Base-by-base conservation (phyloP, 805 yeast genomes). In the Clavispora asparagi region DNA sequence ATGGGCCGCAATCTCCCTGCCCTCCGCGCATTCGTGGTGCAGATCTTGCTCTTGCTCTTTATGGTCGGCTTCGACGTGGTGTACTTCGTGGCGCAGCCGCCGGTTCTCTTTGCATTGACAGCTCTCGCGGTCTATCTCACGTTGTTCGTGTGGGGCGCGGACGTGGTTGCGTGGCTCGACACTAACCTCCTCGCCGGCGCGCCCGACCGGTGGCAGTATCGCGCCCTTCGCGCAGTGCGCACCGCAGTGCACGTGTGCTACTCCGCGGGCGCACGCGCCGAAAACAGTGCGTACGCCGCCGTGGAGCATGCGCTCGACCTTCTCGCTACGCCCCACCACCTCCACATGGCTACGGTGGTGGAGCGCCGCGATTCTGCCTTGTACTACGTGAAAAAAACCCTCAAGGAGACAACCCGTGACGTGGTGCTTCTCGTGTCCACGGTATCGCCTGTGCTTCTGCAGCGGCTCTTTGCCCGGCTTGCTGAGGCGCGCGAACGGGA, bases 91-190 rank as follows among this genome's bases (percentile, higher is more conserved):
- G 39, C 33, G 28, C 42, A 40, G 17, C 45, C 50, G 16, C 31
- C 44, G 2, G 43, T 48, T 7, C 36, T 52, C 32, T 35, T 31
- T 13, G 29, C 47, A 1, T 35, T 53, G 32, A 41, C 44, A 7
- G 26, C 29, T 10, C n/a, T 30, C 6, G 19, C 41, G 28, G n/a
- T 40, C 13, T 13, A 30, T 38, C 29, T 45, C 12, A 45, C 44
- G 25, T 42, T 45, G 32, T 44, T 52, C 27, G 27, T 48, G 17
- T 52, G 48, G 33, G 56, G 58, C 6, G 36, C 17, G 10, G 47
- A 44, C 12, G 43, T 50, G 30, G 43, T 49, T 39, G 44, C 44
- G 11, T 52, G 58, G 58, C 40, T 54, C 27, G 51, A 54, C 28
- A 28, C 14, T 1, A 45, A 45, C 36, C 29, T 54, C 1, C 44